Evolutionary conservation across 305 asterid genomes (phyloP), one percentile per base, ranked within the genome.

Genomic region (Salvia sclarea): DNA sequence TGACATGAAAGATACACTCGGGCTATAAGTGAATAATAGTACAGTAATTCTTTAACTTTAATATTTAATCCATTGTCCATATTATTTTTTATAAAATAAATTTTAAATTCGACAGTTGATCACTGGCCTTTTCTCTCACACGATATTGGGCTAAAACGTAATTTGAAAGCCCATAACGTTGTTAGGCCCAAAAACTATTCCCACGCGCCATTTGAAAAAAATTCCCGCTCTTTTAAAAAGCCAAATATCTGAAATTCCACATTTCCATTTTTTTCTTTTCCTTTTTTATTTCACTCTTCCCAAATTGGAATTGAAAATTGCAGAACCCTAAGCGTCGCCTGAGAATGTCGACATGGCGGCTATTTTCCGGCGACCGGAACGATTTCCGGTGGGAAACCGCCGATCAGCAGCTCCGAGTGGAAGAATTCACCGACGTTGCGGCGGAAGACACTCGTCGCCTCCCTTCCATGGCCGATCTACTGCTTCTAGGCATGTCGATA

Each of bases 271-370:
- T 14, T n/a, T n/a, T n/a, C n/a, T n/a, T n/a, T n/a, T n/a, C n/a
- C n/a, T n/a, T n/a, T n/a, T n/a, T n/a, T n/a, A n/a, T n/a, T n/a
- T n/a, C 9, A 38, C 35, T 61, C 17, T 6, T 17, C 20, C 30
- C 73, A 70, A 57, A 57, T 61, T 62, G 63, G 65, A 55, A 20
- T 22, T 18, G 55, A 52, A 40, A 52, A 71, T 40, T 59, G 66
- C 74, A 17, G 62, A 84, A 75, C 80, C 85, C 83, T 85, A 72
- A 43, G 28, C 35, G 17, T 33, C 57, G 54, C 24, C 79, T 58
- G 78, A 62, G 75, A 69, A 93, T 93, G 98, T 75, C 90, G 74
- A 83, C 90, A 81, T 94, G 97, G 98, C 85, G 82, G 85, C 71
- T 92, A 11, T 83, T 82, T 69, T 52, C 92, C 70, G 88, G 70